Base-by-base conservation (phyloP, 208 protist genomes). In the Leishmania lainsoni region DNA sequence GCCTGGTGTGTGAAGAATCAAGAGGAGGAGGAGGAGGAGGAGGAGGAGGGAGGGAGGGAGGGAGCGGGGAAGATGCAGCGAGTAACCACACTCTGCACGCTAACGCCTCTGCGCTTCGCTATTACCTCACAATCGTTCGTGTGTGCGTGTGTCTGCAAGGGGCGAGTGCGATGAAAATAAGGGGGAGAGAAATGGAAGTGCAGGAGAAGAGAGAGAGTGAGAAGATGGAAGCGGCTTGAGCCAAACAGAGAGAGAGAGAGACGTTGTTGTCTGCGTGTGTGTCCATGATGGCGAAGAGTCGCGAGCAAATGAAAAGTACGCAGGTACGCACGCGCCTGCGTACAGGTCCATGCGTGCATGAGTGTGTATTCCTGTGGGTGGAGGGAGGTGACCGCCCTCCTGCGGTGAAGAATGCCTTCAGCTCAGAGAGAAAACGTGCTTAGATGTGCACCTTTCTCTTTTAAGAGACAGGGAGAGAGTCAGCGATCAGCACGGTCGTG, bases 91-190 rank as follows among this genome's bases (percentile, higher is more conserved):
- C n/a, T n/a, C n/a, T 16, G 16, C 58, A 63, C 58, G 58, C 22
- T 29, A 63, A 20, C 29, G 20, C 26, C 8, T 63, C 26, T 63
- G 58, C 20, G 3, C 22, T 10, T 63, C 29, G 26, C 17, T 63
- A 26, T 63, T 29, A n/a, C 58, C 2, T 45, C 65, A 5, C 65
- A 26, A 39, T 22, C 9, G 59, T 54, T 9, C 45, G 76, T 75
- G 76, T 61, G 59, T 83, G 48, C 79, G 70, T 81, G 39, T 56
- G 83, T 76, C 49, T 51, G 39, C 51, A 39, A 49, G 66, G 8
- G 66, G 79, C 76, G 51, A 68, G 6, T 51, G 17, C n/a, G 10
- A 58, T 39, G 45, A 32, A 20, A 51, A 75, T 3, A 45, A 4
- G 42, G 42, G 42, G 42, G 56, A 48, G 12, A 80, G 20, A 58